These are phyloP conservation scores for Hypoxylon fragiforme DNA, from an alignment of 495 filamentous ascomycete species.

Conservation along the genomic window DNA sequence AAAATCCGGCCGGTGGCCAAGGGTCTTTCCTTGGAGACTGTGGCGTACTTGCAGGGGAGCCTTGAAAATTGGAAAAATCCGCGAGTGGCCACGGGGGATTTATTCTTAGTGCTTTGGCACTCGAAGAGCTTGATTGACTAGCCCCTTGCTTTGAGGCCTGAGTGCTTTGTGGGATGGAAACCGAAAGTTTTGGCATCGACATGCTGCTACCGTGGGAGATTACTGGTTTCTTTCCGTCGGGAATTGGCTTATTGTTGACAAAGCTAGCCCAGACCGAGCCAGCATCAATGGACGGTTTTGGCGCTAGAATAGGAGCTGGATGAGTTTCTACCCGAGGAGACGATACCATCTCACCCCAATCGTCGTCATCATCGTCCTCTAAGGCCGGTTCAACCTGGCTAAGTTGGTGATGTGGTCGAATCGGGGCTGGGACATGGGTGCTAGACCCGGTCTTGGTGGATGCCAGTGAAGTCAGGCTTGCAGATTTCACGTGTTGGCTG, in stretches of 20 bases:
- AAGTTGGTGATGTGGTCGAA: not conserved
- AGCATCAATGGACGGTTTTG: not conserved
- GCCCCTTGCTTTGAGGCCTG: slow-evolving; percentile 1
- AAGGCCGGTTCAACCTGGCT: not conserved
- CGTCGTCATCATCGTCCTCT: slow-evolving; percentile 53
- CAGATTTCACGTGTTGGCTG: not conserved
- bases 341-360: slow-evolving; percentile 60
- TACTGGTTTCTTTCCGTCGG: not conserved
- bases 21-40: slow-evolving; percentile 28
- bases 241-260: not conserved
- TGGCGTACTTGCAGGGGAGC: slow-evolving; percentile 4
- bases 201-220: not conserved
- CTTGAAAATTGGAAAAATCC: slow-evolving; percentile 28
- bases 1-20: slow-evolving; percentile 44
- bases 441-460: not conserved
- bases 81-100: slow-evolving; percentile 19
- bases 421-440: not conserved
- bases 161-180: slow-evolving; percentile 10
- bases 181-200: slow-evolving; percentile 5
- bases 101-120: slow-evolving; percentile 1
- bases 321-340: slow-evolving; percentile 43
- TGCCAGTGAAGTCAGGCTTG: not conserved
- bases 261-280: not conserved
- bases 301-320: not conserved
- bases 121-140: not conserved